Base-by-base conservation (phyloP, 1,139 yeast genomes). In the Kodamaea arcana region DNA sequence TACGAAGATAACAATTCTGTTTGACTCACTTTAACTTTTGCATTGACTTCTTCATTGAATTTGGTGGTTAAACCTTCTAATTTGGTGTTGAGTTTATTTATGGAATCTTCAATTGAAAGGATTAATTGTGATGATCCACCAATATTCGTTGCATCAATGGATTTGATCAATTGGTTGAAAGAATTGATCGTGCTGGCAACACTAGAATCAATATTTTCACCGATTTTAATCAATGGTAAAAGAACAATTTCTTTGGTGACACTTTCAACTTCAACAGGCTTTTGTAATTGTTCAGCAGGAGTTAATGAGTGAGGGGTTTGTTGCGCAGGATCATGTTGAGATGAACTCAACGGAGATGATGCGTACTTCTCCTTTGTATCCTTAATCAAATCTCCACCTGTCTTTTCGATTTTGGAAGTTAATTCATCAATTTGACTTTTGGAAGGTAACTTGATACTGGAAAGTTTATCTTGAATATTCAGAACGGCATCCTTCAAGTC, bases 1-100 rank as follows among this genome's bases (percentile, higher is more conserved):
- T 78, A 82, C 36, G 78, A 69, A 12, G 74, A 59, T 40, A 73
- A 66, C 53, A 81, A 72, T 43, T 78, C 76, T 21, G 72, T 67
- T 45, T 72, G 75, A 29, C 67, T 52, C 23, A 52, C 56, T 50
- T 64, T 63, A 42, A 69, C 55, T 43, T 64, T 61, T 25, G 47
- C 40, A 37, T 60, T 58, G 34, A 69, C 51, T 44, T 72, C 75
- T 17, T 62, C 63, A 27, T 69, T 69, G 35, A 77, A 62, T 24
- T 63, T 60, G 34, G 56, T 51, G 35, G 72, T 71, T 46, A 61
- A 62, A 28, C 56, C 39, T 34, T 58, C 55, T 41, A 69, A 50
- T 43, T 61, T 67, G 15, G 35, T 30, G 8, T 72, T 54, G 43
- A 69, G 62, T 29, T 47, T 45, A 21, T 49, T 45, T 27, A 69